Conservation (phyloP, 176 grass and related monocot genomes). For the Aegilops bicornis region DNA sequence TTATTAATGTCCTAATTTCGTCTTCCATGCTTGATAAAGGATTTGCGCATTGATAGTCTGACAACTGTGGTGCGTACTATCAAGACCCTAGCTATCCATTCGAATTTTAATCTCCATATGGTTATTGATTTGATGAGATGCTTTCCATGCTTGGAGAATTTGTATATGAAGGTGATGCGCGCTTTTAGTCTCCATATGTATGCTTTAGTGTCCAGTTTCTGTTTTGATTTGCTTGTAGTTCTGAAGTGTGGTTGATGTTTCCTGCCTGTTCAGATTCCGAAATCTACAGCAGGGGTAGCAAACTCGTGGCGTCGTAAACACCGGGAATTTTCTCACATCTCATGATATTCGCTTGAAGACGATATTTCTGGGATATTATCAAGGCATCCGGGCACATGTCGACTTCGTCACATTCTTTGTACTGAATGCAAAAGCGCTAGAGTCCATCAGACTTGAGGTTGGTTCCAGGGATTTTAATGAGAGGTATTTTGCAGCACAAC, state of each 20-base stretch:
- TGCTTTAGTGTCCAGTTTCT: not conserved
- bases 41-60: not conserved
- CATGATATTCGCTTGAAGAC: slow-evolving; percentile 16
- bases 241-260: not conserved
- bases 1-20: not conserved
- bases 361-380: not conserved
- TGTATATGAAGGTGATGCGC: slow-evolving; percentile 1
- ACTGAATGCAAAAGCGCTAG: slow-evolving; percentile 5
- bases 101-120: not conserved
- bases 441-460: not conserved
- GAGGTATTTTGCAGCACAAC: not conserved
- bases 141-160: slow-evolving; percentile 21
- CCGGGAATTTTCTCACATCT: not conserved
- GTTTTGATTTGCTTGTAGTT: not conserved
- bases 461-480: not conserved
- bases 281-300: not conserved
- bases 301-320: not conserved
- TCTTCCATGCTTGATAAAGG: not conserved
- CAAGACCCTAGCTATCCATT: not conserved
- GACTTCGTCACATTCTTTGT: slow-evolving; percentile 2
- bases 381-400: not conserved
- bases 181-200: too few relatives aligned
- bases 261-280: not conserved
- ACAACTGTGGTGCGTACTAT: not conserved
- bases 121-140: slow-evolving; percentile 11